Evolutionary conservation across 2,329 filamentous ascomycete genomes (phyloP), one percentile per base, ranked within the genome.

Genomic region (Fusarium verrucosum): DNA sequence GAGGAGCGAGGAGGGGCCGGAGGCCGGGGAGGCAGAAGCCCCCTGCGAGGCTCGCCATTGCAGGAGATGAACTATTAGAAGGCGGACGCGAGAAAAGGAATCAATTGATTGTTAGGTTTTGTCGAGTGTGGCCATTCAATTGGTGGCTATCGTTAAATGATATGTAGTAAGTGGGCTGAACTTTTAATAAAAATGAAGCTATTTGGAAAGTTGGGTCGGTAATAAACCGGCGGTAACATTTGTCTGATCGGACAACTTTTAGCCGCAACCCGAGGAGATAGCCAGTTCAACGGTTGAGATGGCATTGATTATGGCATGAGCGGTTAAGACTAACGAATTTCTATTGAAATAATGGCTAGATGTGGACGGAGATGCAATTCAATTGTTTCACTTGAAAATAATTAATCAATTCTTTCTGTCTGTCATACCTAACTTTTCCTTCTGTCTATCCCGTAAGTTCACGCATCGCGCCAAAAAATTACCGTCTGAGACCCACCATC

Each of bases 21-120:
- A 71, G 53, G 50, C 70, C 69, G 28, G 73, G 62, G 44, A 73
- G 66, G 61, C 70, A 58, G 56, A 76, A 64, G 58, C 73, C 72
- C 47, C 75, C 68, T 33, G 70, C 51, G 58, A 77, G 65, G 69
- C 70, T 70, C 17, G 76, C 74, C 76, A 77, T 77, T 40, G 17
- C 19, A 20, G 7, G 17, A 41, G 14, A 22, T 10, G 20, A 11
- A 17, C 10, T 22, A 17, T 23, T 40, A 11, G 13, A 6, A 42
- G 11, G 20, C 20, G 8, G 10, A 5, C 6, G 14, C 11, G 11
- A 20, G 7, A 38, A 3, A 26, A n/a, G 8, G 3, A 4, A 11
- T 17, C 26, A 3, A 14, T 2, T 7, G 32, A 33, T 23, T 51
- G 17, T n/a, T 53, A 44, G 19, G 53, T 55, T 62, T 56, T 51